Evolutionary conservation across 2,329 filamentous ascomycete species (phyloP).

Genomic region (Nigrospora sphaerica): DNA sequence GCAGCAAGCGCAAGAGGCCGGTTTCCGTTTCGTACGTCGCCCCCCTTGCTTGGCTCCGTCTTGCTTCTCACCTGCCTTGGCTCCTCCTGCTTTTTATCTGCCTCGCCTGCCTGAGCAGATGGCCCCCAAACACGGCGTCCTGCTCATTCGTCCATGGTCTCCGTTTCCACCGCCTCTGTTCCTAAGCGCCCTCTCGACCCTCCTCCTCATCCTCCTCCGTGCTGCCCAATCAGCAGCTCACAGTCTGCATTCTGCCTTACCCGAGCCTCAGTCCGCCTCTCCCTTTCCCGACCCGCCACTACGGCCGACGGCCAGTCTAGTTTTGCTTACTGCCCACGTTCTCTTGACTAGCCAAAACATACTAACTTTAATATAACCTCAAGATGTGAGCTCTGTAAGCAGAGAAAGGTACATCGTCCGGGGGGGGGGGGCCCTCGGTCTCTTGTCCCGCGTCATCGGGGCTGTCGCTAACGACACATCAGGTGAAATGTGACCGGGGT

Average conservation of each 20-base stretch:
- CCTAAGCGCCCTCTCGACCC: too few relatives aligned
- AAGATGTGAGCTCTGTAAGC: constrained; percentile 73
- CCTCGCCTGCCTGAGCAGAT: background rate
- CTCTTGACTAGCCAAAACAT: constrained; percentile 5
- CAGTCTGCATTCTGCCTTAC: too few relatives aligned
- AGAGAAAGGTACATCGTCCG: constrained; percentile 51
- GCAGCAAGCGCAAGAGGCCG: constrained; percentile 51
- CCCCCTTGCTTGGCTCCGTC: constrained; percentile 16
- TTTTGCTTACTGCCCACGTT: too few relatives aligned
- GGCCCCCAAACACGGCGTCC: background rate
- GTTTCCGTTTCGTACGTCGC: constrained; percentile 51
- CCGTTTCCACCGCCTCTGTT: too few relatives aligned
- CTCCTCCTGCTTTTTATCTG: constrained; percentile 2
- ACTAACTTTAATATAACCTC: constrained; percentile 27
- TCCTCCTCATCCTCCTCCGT: too few relatives aligned
- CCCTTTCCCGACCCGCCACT: too few relatives aligned
- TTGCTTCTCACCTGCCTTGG: constrained; percentile 1
- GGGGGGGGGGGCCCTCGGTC: constrained; percentile 1
- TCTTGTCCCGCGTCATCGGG: background rate
- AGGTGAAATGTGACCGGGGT: constrained; percentile 70
- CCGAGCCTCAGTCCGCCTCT: too few relatives aligned
- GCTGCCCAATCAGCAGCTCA: too few relatives aligned
- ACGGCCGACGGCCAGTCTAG: too few relatives aligned
- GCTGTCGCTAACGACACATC: background rate
- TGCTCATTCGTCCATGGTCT: too few relatives aligned